Evolutionary conservation across 345 rosid species (phyloP).

Genomic region (Ricinus communis): DNA sequence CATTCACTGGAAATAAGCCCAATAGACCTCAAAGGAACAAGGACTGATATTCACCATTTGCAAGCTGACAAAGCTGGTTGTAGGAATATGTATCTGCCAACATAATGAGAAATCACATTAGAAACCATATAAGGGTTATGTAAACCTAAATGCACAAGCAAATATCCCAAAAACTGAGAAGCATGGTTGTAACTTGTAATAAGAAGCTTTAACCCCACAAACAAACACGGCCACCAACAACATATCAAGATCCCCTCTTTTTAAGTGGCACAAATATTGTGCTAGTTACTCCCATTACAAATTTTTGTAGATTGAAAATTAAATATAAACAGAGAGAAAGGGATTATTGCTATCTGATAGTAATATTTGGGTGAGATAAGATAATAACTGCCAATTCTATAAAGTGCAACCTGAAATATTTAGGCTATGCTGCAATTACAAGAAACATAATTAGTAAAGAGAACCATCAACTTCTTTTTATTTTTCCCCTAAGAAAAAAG

Average conservation of each 20-base stretch:
- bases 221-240: not conserved
- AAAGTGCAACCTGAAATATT: no score
- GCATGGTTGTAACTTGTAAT: not conserved
- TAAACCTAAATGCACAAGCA: not conserved
- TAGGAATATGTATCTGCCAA: slow-evolving; percentile 58
- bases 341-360: no score
- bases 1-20: not conserved
- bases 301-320: not conserved
- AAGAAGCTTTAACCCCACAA: not conserved
- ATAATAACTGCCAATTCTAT: no score
- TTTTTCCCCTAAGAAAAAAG: no score
- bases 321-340: not conserved
- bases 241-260: not conserved
- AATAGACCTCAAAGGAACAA: slow-evolving; percentile 52
- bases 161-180: no score
- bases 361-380: no score
- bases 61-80: slow-evolving; percentile 83
- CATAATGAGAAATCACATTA: not conserved
- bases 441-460: no score
- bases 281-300: not conserved
- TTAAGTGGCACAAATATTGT: not conserved
- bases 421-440: no score
- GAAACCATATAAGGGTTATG: not conserved
- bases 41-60: slow-evolving; percentile 72
- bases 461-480: no score